Conservation (phyloP, 768 basidiomycete species). For the Porpolomopsis calyptriformis region DNA sequence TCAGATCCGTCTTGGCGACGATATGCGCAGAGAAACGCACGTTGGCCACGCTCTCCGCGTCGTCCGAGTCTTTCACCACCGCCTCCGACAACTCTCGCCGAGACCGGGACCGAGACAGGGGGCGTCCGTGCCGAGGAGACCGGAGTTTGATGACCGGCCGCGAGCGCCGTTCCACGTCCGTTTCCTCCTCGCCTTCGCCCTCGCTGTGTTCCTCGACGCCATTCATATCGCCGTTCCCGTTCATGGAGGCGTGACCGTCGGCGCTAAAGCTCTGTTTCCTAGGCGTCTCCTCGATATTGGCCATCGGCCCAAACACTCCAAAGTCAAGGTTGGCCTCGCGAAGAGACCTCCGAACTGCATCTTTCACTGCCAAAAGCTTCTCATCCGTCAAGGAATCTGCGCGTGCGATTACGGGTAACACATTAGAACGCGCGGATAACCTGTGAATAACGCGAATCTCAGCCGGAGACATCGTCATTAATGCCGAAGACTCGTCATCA, state of each 20-base stretch:
- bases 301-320: conserved; percentile 57
- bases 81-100: conserved; percentile 56
- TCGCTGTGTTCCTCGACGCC: conserved; percentile 14
- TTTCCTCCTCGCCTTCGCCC: conserved; percentile 17
- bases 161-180: conserved; percentile 40
- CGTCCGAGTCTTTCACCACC: conserved; percentile 43
- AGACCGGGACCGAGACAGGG: conserved; percentile 59
- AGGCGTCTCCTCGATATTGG: conserved; percentile 13
- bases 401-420: conserved; percentile 72
- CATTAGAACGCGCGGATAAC: conserved; percentile 62
- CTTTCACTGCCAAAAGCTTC: conserved; percentile 58
- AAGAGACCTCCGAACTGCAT: conserved; percentile 57
- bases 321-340: conserved; percentile 59
- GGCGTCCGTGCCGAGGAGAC: conserved; percentile 32
- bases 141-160: conserved; percentile 74
- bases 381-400: conserved; percentile 80
- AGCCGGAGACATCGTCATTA: conserved; percentile 60
- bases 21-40: conserved; percentile 66
- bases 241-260: conserved; percentile 17
- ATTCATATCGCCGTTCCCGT: conserved; percentile 17
- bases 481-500: conserved; percentile 38
- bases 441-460: conserved; percentile 74
- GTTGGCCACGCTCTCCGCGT: conserved; percentile 62
- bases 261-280: conserved; percentile 29
- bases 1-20: conserved; percentile 51